Evolutionary conservation across 2,329 filamentous ascomycete species (phyloP).

Genomic region (Ascochyta rabiei): DNA sequence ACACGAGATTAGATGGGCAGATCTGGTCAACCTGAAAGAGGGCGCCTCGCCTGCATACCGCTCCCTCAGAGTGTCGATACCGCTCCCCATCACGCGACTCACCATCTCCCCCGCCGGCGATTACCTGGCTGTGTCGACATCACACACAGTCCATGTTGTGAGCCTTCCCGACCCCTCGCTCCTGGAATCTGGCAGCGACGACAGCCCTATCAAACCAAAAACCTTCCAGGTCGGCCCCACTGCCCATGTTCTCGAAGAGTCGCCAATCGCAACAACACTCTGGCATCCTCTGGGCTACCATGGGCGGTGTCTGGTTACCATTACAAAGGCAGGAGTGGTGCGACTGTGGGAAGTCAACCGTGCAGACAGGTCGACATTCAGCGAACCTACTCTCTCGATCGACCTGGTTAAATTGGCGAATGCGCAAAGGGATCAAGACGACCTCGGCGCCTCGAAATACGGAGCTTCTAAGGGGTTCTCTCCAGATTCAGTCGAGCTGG

Average conservation of each 20-base stretch:
- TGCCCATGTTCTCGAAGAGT: slow-evolving; percentile 85
- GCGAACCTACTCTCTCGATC: slow-evolving; percentile 79
- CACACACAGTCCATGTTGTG: slow-evolving; percentile 86
- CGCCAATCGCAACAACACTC: slow-evolving; percentile 77
- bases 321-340: slow-evolving; percentile 86
- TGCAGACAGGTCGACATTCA: slow-evolving; percentile 86
- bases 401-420: slow-evolving; percentile 90
- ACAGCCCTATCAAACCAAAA: slow-evolving; percentile 74
- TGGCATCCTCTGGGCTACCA: slow-evolving; percentile 93
- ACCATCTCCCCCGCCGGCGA: slow-evolving; percentile 81
- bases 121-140: slow-evolving; percentile 83
- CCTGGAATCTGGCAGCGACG: slow-evolving; percentile 74
- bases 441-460: slow-evolving; percentile 77
- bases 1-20: slow-evolving; percentile 90
- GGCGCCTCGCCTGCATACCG: slow-evolving; percentile 36
- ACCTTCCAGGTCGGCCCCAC: slow-evolving; percentile 92
- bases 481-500: slow-evolving; percentile 89
- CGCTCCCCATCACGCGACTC: slow-evolving; percentile 83
- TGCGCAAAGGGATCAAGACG: slow-evolving; percentile 79
- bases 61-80: slow-evolving; percentile 75
- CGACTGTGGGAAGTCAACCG: slow-evolving; percentile 88
- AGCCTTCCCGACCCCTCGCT: slow-evolving; percentile 82
- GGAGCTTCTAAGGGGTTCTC: slow-evolving; percentile 83
- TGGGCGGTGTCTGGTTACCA: slow-evolving; percentile 81
- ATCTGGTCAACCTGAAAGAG: slow-evolving; percentile 80